A percentile compares a stretch with the other conserved stretches of the same genome.
These are phyloP conservation scores for Solanum raphanifolium DNA, from an alignment of 257 asterid species.

Conservation along the genomic window DNA sequence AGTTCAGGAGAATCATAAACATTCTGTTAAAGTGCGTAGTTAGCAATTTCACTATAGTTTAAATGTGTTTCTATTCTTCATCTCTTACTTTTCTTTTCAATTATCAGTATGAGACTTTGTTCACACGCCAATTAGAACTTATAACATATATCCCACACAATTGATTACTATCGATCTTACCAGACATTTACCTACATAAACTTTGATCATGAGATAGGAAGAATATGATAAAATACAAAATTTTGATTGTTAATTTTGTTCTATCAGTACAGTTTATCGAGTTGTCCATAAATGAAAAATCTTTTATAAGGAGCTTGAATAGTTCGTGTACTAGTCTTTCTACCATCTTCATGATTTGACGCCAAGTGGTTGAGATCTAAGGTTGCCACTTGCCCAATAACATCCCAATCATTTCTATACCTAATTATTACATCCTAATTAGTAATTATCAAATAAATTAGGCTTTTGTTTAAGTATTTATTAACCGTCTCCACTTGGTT, in stretches of 20 bases:
- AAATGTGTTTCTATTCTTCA: too few species aligned
- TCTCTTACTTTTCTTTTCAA: too few species aligned
- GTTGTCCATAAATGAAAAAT: background rate
- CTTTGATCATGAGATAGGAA: background rate
- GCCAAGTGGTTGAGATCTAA: background rate
- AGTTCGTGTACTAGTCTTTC: background rate
- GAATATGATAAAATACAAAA: background rate
- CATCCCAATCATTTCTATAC: background rate
- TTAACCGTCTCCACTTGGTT: background rate
- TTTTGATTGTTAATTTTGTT: background rate
- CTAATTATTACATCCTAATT: background rate
- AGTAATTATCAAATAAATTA: background rate
- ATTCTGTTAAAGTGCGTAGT: too few species aligned
- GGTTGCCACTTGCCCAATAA: background rate
- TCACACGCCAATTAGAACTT: accelerated
- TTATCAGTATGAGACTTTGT: background rate
- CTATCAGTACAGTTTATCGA: background rate
- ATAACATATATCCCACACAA: too few species aligned
- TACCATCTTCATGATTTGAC: background rate
- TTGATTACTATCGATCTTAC: background rate
- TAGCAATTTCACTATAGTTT: too few species aligned
- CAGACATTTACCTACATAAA: background rate
- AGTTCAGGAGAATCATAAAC: too few species aligned
- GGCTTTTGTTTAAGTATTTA: background rate
- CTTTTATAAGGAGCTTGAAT: background rate